phyloP scores from a whole-genome alignment of 352 stramenopile species.

The Phytophthora lateralis region DNA sequence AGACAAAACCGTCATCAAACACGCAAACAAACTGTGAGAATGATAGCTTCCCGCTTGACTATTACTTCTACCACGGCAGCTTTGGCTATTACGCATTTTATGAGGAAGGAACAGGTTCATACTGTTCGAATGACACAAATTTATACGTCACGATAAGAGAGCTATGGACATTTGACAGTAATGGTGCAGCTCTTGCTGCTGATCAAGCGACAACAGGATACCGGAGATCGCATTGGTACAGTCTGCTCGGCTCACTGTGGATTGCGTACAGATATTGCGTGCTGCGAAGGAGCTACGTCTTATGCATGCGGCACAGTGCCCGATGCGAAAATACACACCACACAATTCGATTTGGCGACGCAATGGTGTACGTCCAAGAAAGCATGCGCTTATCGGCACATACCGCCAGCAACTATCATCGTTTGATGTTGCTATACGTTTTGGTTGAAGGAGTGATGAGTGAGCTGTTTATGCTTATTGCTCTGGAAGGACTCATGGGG shows the following conservation, averaged over 20 bases:
- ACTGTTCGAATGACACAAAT: slow-evolving; percentile 19
- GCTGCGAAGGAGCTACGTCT: slow-evolving; percentile 16
- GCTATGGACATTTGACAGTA: slow-evolving; percentile 22
- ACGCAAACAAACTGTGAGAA: slow-evolving; percentile 8
- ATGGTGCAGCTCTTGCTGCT: slow-evolving; percentile 6
- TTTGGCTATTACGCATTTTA: slow-evolving; percentile 27
- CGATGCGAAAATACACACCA: slow-evolving; percentile 5
- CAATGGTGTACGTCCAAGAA: slow-evolving; percentile 30
- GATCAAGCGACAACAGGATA: slow-evolving; percentile 7
- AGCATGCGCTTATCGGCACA: slow-evolving; percentile 25
- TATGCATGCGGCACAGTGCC: slow-evolving; percentile 10
- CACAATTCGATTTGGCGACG: slow-evolving; percentile 6
- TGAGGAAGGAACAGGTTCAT: slow-evolving; percentile 20
- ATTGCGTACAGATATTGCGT: slow-evolving; percentile 15
- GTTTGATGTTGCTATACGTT: slow-evolving; percentile 23
- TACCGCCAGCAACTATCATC: slow-evolving; percentile 26
- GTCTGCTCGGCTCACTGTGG: slow-evolving; percentile 9
- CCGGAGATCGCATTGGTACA: slow-evolving; percentile 25
- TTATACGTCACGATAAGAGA: slow-evolving; percentile 7
- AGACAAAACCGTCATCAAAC: slow-evolving; percentile 3
- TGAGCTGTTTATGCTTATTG: slow-evolving; percentile 35
- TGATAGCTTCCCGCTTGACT: slow-evolving; percentile 12
- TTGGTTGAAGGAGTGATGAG: slow-evolving; percentile 30
- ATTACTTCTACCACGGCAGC: slow-evolving; percentile 24
- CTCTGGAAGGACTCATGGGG: slow-evolving; percentile 15